Base-by-base conservation (phyloP, 2,329 filamentous ascomycete genomes). In the Colletotrichum tropicicola region DNA sequence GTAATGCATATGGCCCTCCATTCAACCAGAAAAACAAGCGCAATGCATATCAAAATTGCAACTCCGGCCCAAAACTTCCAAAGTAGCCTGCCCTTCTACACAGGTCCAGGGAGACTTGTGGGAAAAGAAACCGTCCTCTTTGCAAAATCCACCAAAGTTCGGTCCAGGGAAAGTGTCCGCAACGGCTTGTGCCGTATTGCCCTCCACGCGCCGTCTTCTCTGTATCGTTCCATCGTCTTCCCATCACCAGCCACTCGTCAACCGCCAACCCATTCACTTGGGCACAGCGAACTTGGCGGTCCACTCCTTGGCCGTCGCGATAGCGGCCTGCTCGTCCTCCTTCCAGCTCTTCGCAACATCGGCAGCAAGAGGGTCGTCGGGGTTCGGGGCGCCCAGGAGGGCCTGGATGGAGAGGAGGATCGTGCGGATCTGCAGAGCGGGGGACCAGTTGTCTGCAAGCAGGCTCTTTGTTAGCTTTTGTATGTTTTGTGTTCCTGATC, bases 341-440 rank as follows among this genome's bases (percentile, higher is more conserved):
- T 98, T 98, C 96, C 96, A 99, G 75, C 91, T 91, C 83, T 98
- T 97, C 35, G 96, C 96, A 43, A 99, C 96, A 70, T 99, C 95
- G 75, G 97, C 97, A 52, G 96, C 97, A 43, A 99, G 88, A n/a
- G 96, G 97, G 75, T 99, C 96, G 74, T 99, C 96, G 28, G 97
- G 96, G 80, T 99, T 99, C 13, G 96, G 96, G 6, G 96, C 95
- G 45, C 96, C 96, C 13, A 99, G 89, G 23, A 99, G 87, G 53
- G 96, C 96, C 80, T 99, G 97, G 77, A 99, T 99, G 9, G 95
- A 98, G 58, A 99, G 89, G n/a, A 99, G 89, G 70, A 99, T 99
- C 6, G 96, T 99, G 69, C 96, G 91, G 76, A 99, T 99, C 80
- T 99, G 96, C 30, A 99, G 88, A 13, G 97, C 96, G 5, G 96